Evolutionary conservation across 1,284 basidiomycete genomes (phyloP).

Genomic region (Melampsora occidentalis): DNA sequence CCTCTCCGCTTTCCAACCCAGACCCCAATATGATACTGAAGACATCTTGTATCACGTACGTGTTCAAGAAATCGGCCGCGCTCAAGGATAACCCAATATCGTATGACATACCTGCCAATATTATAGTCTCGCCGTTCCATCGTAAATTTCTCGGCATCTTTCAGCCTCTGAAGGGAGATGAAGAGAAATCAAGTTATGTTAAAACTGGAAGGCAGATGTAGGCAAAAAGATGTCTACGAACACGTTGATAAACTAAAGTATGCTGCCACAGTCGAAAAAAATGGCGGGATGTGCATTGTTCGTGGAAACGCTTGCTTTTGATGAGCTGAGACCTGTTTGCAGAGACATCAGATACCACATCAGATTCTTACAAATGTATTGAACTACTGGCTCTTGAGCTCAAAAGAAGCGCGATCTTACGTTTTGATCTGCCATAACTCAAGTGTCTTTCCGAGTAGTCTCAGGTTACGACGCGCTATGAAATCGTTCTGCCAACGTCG

Average conservation of each 20-base stretch:
- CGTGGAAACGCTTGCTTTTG: not conserved
- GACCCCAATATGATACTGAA: not conserved
- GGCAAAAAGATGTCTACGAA: not conserved
- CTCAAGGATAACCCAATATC: not conserved
- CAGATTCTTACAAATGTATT: not conserved
- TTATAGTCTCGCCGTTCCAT: not conserved
- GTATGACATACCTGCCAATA: not conserved
- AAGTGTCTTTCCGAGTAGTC: not conserved
- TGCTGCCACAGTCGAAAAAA: conserved; percentile 3
- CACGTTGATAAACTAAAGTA: not conserved
- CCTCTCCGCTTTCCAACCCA: not conserved
- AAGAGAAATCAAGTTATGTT: not conserved
- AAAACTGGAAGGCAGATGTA: not conserved
- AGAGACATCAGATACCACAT: not conserved
- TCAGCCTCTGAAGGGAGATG: not conserved
- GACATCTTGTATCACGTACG: not conserved
- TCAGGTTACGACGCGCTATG: not conserved
- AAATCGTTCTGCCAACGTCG: not conserved
- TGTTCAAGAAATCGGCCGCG: not conserved
- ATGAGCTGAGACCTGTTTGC: not conserved
- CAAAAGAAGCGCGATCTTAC: not conserved
- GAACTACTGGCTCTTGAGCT: not conserved
- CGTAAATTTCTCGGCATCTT: not conserved
- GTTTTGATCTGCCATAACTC: not conserved
- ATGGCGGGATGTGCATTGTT: not conserved